Percentiles rank a stretch among this genome's conserved stretches.
phyloP scores from a whole-genome alignment of 345 rosid genomes.

The Eucalyptus regnans region DNA sequence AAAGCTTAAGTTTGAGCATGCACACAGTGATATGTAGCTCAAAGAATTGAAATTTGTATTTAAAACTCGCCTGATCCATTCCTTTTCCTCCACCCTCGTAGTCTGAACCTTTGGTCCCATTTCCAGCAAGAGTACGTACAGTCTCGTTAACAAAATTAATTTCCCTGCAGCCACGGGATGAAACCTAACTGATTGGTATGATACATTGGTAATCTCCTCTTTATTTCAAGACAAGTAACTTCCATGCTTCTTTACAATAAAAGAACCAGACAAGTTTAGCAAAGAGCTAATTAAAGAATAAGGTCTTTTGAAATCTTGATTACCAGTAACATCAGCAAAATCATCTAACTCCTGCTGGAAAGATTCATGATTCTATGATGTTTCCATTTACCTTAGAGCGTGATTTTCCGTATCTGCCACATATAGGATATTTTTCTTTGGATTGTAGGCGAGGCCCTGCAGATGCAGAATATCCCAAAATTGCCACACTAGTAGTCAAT shows the following conservation, averaged over 20 bases:
- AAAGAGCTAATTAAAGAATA: background rate
- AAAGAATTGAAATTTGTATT: background rate
- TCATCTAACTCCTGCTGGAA: background rate
- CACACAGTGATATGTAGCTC: background rate
- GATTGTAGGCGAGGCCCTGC: constrained; percentile 88
- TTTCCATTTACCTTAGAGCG: constrained; percentile 61
- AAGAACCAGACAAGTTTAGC: background rate
- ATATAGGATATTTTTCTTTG: constrained; percentile 77
- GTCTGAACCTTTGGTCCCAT: constrained; percentile 92
- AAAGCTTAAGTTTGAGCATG: background rate
- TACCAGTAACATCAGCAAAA: background rate
- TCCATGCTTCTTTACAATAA: background rate
- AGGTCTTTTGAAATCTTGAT: background rate
- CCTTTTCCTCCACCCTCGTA: constrained; percentile 77
- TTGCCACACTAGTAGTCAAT: background rate
- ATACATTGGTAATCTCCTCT: background rate
- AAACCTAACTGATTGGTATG: background rate
- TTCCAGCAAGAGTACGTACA: constrained; percentile 83
- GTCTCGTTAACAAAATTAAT: constrained; percentile 78
- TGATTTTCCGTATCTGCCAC: constrained; percentile 96
- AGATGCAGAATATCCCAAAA: constrained; percentile 4
- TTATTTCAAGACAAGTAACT: background rate
- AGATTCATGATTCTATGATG: background rate
- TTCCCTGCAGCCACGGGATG: constrained; percentile 33
- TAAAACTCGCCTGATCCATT: constrained; percentile 46